These are phyloP conservation scores for Pyricularia grisea DNA, from an alignment of 2,329 filamentous ascomycete species.

Conservation along the genomic window DNA sequence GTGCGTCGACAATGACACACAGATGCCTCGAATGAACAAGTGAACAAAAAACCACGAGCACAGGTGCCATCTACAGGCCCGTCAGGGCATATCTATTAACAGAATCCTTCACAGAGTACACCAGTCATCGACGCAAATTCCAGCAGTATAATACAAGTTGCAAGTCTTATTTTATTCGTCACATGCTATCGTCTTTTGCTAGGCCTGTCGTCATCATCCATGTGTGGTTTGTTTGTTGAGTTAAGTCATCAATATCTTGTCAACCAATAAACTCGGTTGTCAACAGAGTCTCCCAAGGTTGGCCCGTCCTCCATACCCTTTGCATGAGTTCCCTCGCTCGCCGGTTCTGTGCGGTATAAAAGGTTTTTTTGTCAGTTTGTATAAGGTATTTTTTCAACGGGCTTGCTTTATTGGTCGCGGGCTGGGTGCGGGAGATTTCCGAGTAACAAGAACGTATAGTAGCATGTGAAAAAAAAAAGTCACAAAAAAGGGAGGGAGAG, in stretches of 20 bases:
- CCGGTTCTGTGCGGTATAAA: slow-evolving; percentile 31
- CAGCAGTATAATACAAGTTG: not conserved
- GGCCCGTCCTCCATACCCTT: slow-evolving; percentile 57
- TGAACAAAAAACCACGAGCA: not conserved
- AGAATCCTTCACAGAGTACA: not conserved
- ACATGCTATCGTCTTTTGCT: not conserved
- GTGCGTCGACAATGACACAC: too few relatives aligned
- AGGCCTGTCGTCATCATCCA: not conserved
- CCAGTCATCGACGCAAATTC: not conserved
- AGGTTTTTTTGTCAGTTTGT: not conserved
- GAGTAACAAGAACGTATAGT: not conserved
- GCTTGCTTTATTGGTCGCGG: not conserved
- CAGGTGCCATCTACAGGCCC: not conserved
- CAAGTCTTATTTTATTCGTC: not conserved
- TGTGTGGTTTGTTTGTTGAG: not conserved
- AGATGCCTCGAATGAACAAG: not conserved
- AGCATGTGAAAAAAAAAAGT: not conserved
- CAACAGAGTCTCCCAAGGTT: slow-evolving; percentile 59
- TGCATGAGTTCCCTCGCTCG: slow-evolving; percentile 58
- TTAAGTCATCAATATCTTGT: slow-evolving; percentile 12
- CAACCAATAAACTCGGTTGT: slow-evolving; percentile 60
- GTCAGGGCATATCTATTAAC: not conserved
- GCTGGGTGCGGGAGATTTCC: not conserved
- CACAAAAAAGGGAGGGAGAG: not conserved
- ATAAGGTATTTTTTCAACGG: too few relatives aligned